Conservation (phyloP, 1,139 yeast species). For the Pichia sp. region DNA sequence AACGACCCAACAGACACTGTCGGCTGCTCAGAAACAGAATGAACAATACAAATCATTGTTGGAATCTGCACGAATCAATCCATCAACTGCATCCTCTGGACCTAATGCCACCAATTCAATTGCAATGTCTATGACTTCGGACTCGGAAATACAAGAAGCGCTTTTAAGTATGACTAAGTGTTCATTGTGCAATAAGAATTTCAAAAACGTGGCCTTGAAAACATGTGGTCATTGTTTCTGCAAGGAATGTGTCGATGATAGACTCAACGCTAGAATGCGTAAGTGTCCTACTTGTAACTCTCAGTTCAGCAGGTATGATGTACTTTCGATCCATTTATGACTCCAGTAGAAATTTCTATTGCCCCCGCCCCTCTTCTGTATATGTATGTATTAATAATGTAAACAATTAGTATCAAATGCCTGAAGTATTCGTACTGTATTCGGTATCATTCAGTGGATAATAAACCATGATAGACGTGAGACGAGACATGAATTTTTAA, state of each 20-base stretch:
- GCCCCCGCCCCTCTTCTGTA: no score
- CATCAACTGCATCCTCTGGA: neutral
- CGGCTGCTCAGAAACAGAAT: slow-evolving; percentile 24
- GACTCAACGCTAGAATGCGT: slow-evolving; percentile 84
- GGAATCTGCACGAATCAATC: neutral
- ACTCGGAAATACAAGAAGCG: slow-evolving; percentile 53
- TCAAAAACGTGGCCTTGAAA: slow-evolving; percentile 87
- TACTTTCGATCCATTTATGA: slow-evolving; percentile 70
- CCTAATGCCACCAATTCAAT: neutral
- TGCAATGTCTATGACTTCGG: neutral
- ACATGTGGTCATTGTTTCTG: slow-evolving; percentile 96
- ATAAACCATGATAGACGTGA: no score
- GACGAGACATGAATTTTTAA: no score
- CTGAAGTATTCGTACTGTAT: no score
- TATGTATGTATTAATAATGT: no score
- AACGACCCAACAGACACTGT: slow-evolving; percentile 9
- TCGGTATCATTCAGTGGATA: no score
- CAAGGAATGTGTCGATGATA: slow-evolving; percentile 76
- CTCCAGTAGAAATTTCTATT: no score
- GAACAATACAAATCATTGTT: neutral
- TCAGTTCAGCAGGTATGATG: slow-evolving; percentile 81
- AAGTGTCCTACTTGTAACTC: slow-evolving; percentile 92
- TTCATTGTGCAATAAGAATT: slow-evolving; percentile 86
- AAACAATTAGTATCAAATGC: no score
- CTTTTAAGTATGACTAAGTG: slow-evolving; percentile 87